Evolutionary conservation across 345 rosid species (phyloP), one percentile per base, ranked within the genome.

Genomic region (Murraya koenigii): DNA sequence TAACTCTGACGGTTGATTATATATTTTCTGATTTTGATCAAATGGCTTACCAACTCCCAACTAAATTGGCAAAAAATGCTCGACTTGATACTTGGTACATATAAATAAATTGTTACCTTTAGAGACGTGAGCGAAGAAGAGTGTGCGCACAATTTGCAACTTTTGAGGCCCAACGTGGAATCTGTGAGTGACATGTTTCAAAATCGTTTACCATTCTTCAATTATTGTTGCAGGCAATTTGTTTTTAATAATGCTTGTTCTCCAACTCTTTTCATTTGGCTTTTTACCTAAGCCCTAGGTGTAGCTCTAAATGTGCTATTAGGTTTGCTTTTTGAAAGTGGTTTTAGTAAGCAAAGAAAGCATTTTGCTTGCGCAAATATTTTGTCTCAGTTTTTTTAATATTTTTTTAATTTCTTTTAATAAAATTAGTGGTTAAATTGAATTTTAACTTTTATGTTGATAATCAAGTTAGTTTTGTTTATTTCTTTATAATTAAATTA

Each of bases 241-340:
- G 49, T 44, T 11, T 44, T 44, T 13, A 0, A 0, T 17, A 44
- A 13, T 3, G 49, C 49, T 44, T 44, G 13, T 13, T 44, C 56
- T 52, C 22, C 56, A 52, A 19, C 56, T 52, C 56, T 17, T 59
- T 41, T 25, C 5, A n/a, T 9, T 17, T 26, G 47, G 25, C 14
- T 32, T 4, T 39, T n/a, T 32, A 8, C 74, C 44, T 71, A 52
- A 35, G 22, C 74, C 74, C 41, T 71, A 52, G 44, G 19, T 8
- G 22, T 23, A 28, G 59, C 38, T 69, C 22, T 35, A 69, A 69
- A 17, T 49, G 7, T 70, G 20, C 11, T n/a, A 22, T 8, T 70
- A 38, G 23, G 76, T 17, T 73, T 72, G 76, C 76, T 8, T 73
- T 73, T 38, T 39, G 8, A 59, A 60, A 60, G 38, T 26, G 76